Evolutionary conservation across 306 rosid genomes (phyloP).

Genomic region (Vigna unguiculata): DNA sequence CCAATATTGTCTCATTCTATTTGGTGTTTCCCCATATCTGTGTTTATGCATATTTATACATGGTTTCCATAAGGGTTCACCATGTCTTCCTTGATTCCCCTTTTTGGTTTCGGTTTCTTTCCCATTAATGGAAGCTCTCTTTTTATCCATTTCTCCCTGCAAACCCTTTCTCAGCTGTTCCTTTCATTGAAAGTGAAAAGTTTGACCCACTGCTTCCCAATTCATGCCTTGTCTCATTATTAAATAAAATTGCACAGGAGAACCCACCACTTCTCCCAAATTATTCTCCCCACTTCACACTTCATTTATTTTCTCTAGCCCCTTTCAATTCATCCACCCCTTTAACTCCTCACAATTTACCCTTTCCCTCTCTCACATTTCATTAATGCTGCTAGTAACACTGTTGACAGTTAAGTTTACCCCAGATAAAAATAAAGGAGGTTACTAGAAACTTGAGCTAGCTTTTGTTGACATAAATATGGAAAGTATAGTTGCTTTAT

Average conservation of each 20-base stretch:
- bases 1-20: slow-evolving; percentile 54
- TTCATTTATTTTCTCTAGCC: slow-evolving; percentile 52
- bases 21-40: slow-evolving; percentile 39
- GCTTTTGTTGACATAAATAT: slow-evolving; percentile 28
- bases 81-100: slow-evolving; percentile 58
- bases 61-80: slow-evolving; percentile 50
- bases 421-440: background rate
- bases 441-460: slow-evolving; percentile 26
- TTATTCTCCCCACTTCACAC: slow-evolving; percentile 41
- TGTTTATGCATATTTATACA: slow-evolving; percentile 36
- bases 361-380: slow-evolving; percentile 1
- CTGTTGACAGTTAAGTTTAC: slow-evolving; percentile 35
- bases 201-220: slow-evolving; percentile 66
- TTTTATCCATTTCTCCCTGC: slow-evolving; percentile 76
- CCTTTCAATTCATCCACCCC: slow-evolving; percentile 12
- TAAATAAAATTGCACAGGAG: slow-evolving; percentile 44
- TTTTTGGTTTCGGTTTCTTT: slow-evolving; percentile 68
- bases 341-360: slow-evolving; percentile 18
- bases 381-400: slow-evolving; percentile 37
- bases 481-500: slow-evolving; percentile 27
- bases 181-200: slow-evolving; percentile 84
- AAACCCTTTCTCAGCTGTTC: slow-evolving; percentile 76
- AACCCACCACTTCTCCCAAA: slow-evolving; percentile 52
- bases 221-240: slow-evolving; percentile 32
- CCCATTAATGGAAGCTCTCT: slow-evolving; percentile 76